Evolutionary conservation across 345 rosid species (phyloP).

Genomic region (Isatis tinctoria): DNA sequence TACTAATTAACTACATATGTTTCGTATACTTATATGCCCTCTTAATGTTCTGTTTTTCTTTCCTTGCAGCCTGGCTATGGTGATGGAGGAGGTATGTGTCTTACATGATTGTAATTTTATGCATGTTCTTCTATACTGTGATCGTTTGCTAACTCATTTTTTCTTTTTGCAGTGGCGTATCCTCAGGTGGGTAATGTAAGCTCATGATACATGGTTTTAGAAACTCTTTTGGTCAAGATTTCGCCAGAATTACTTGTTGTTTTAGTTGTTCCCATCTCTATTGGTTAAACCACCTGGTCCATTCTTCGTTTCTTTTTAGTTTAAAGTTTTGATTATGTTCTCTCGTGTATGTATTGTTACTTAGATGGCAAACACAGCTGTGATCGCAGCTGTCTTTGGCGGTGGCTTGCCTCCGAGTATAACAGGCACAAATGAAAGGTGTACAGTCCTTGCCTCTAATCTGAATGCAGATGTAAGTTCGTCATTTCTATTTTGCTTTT

Average conservation of each 20-base stretch:
- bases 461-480: constrained; percentile 81
- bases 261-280: neutral
- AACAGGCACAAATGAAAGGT: constrained; percentile 92
- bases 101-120: constrained; percentile 35
- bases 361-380: constrained; percentile 86
- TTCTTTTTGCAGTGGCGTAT: constrained; percentile 66
- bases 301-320: neutral
- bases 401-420: constrained; percentile 96
- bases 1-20: neutral
- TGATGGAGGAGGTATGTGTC: constrained; percentile 71
- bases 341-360: constrained; percentile 9
- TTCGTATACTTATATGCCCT: constrained; percentile 4
- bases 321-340: neutral
- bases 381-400: constrained; percentile 93
- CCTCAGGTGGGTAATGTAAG: constrained; percentile 75
- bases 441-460: constrained; percentile 84
- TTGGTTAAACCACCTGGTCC: neutral
- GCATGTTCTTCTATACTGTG: constrained; percentile 8
- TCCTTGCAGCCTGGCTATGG: constrained; percentile 69
- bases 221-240: constrained; percentile 27
- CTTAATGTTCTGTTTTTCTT: neutral
- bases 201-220: constrained; percentile 23
- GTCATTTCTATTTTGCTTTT: neutral
- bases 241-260: neutral
- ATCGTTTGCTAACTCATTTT: constrained; percentile 16